Evolutionary conservation across 257 asterid species (phyloP), one percentile per base, ranked within the genome.

Genomic region (Scutellaria barbata): DNA sequence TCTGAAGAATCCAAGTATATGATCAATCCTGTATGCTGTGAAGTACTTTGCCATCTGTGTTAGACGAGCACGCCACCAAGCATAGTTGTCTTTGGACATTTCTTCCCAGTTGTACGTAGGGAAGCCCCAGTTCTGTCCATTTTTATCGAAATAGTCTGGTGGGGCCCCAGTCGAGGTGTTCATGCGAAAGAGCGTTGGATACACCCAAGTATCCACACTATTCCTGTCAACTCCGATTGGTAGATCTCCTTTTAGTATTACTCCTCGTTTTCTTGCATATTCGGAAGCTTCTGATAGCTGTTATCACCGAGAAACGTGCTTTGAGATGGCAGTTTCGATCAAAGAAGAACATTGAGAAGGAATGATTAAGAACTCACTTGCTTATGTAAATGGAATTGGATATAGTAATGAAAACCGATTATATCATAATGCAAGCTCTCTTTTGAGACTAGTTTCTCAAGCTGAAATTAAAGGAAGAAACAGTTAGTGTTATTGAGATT

Each of bases 101-200:
- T 94, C 99, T 85, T 94, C 99, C 99, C 99, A 94, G 80, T 94
- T 94, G 77, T 94, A 94, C 62, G 98, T 94, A 35, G 99, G 99
- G 80, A 94, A 94, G 16, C 99, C 99, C 99, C 99, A 94, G 66
- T 94, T 94, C 73, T 94, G 99, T 46, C 99, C 99, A 13, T 94
- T 94, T 85, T 94, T 94, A 79, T 91, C 99, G 30, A 94, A 94
- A 83, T 94, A 89, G 62, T 94, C 99, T 1, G 98, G 99, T 41
- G 99, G 99, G 8, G 99, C 99, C 56, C 99, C 99, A 16, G 98
- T 94, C 12, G 99, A 85, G 73, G 99, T 89, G 86, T 86, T 88
- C 99, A 91, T 94, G 74, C 96, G 90, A 59, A 94, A 94, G 73
- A 94, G 89, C 77, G 79, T 88, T 17, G 98, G 99, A 68, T 89